A percentile compares a stretch with the other conserved stretches of the same genome.
phyloP scores from a whole-genome alignment of 306 rosid genomes.

The Cucumis melo region DNA sequence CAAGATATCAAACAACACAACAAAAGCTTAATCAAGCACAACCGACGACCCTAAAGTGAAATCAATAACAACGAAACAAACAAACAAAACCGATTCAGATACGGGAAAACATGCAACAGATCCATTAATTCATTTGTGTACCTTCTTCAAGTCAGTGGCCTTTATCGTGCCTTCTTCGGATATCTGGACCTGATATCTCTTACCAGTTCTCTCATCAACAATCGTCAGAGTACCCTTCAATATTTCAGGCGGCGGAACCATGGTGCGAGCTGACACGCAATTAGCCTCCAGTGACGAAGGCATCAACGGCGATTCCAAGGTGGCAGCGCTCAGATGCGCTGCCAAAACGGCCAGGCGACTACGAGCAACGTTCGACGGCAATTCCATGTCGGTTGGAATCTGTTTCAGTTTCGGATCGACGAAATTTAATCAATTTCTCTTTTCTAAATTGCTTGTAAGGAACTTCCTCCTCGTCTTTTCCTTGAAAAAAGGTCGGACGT shows the following conservation, averaged over 20 bases:
- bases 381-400: conserved; percentile 32
- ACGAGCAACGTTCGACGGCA: conserved; percentile 24
- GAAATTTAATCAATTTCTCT: not conserved
- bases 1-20: not conserved
- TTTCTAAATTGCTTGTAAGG: too few species aligned
- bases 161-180: conserved; percentile 62
- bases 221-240: conserved; percentile 44
- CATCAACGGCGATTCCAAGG: conserved; percentile 19
- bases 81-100: not conserved
- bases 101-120: not conserved
- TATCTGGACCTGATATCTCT: conserved; percentile 39
- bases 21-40: not conserved
- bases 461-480: not conserved
- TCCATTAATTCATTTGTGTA: not conserved
- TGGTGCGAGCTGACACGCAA: conserved; percentile 30
- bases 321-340: conserved; percentile 37
- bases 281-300: conserved; percentile 19
- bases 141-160: conserved; percentile 73
- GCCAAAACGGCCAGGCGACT: conserved; percentile 64
- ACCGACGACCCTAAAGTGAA: not conserved
- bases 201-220: conserved; percentile 66
- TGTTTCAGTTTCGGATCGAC: not conserved
- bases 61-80: not conserved
- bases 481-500: not conserved
- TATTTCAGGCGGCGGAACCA: conserved; percentile 22